Percentiles rank a stretch among this genome's conserved stretches.
These are phyloP conservation scores for Anaeramoeba flamelloides DNA, from an alignment of 78 protist genomes.

Conservation along the genomic window DNA sequence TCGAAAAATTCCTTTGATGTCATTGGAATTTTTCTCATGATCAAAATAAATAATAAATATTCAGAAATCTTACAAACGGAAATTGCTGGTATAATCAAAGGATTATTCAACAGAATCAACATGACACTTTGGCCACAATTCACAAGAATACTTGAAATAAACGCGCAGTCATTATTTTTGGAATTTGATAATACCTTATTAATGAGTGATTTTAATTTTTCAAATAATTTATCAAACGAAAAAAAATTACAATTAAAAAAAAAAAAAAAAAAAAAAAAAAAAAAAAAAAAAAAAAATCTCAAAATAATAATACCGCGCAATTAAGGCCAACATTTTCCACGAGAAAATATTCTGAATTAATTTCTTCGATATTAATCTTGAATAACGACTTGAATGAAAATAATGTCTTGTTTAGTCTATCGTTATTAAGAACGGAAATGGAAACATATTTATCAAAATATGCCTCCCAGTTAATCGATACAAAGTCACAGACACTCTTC, in stretches of 20 bases:
- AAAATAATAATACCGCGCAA: background rate
- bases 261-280: background rate
- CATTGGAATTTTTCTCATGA: background rate
- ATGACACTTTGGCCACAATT: background rate
- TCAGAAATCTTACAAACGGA: background rate
- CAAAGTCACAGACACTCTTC: background rate
- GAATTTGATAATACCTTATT: background rate
- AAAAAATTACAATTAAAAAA: background rate
- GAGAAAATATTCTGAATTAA: background rate
- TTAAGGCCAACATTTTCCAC: background rate
- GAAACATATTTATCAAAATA: background rate
- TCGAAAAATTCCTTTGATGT: background rate
- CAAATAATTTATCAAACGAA: background rate
- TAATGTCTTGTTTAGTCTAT: background rate
- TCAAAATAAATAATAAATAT: background rate
- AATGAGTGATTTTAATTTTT: background rate
- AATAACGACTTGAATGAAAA: background rate
- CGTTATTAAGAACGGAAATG: background rate
- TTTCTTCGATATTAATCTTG: background rate
- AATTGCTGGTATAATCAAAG: background rate
- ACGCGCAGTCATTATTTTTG: background rate
- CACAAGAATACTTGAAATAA: background rate
- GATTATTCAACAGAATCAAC: background rate
- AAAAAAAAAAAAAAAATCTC: background rate
- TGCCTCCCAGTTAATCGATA: background rate